Percentiles rank a stretch among this genome's conserved stretches.
Conservation (phyloP, 1,139 yeast genomes). For the Suhomyces ambrosiae region DNA sequence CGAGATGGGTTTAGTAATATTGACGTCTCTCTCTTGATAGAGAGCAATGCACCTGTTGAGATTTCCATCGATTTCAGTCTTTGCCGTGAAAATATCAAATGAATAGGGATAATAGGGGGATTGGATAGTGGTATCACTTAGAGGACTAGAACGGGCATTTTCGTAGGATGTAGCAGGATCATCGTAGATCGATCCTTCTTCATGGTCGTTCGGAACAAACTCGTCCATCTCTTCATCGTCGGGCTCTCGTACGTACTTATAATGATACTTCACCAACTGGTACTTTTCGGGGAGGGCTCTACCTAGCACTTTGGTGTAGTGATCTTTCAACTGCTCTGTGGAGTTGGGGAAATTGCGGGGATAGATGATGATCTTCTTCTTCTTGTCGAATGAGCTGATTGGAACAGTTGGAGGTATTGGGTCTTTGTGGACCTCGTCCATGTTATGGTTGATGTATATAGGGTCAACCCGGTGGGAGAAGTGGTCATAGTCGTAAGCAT, state of each 20-base stretch:
- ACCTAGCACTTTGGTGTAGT: constrained; percentile 7
- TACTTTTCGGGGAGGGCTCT: constrained; percentile 1
- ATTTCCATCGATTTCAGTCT: constrained; percentile 8
- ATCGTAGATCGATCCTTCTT: constrained; percentile 1
- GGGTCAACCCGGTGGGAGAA: too few species aligned
- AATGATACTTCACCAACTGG: constrained; percentile 8
- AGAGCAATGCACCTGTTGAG: constrained; percentile 12
- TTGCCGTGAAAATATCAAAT: constrained; percentile 13
- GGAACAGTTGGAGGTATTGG: constrained; percentile 1
- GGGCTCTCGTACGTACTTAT: constrained; percentile 5
- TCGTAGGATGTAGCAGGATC: constrained; percentile 1
- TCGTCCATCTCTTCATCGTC: constrained; percentile 6
- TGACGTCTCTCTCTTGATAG: constrained; percentile 5
- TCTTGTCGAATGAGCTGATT: constrained; percentile 5
- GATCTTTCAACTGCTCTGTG: constrained; percentile 2
- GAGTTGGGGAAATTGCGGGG: constrained; percentile 6
- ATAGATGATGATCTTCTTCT: constrained; percentile 9
- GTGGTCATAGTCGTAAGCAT: too few species aligned
- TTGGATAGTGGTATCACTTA: neutral
- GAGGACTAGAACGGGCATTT: constrained; percentile 1
- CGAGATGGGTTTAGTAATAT: constrained; percentile 10
- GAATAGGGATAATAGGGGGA: constrained; percentile 3
- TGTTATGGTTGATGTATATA: constrained; percentile 7
- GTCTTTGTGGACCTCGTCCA: constrained; percentile 6
- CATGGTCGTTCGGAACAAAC: constrained; percentile 1